Percentiles rank a stretch among this genome's conserved stretches.
phyloP scores from a whole-genome alignment of 2,329 filamentous ascomycete species.

The Pseudocercospora fuligena region DNA sequence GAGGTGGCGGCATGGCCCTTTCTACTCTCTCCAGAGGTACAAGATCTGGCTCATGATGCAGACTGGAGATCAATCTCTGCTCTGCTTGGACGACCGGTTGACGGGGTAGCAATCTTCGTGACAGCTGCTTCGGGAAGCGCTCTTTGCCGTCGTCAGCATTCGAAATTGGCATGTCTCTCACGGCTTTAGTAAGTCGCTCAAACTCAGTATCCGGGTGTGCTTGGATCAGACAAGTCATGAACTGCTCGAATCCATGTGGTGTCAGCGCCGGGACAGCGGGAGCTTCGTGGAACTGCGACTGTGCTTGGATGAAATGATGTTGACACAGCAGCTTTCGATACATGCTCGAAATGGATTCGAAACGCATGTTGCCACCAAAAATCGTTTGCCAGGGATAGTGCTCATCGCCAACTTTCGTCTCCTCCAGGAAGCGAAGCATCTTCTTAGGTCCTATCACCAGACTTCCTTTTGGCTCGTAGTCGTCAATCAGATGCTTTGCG shows the following conservation, averaged over 20 bases:
- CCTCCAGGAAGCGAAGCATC: slow-evolving; percentile 73
- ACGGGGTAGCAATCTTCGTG: slow-evolving; percentile 72
- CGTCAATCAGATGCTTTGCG: slow-evolving; percentile 73
- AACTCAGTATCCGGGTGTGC: slow-evolving; percentile 79
- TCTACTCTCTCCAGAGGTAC: slow-evolving; percentile 49
- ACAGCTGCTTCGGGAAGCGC: slow-evolving; percentile 78
- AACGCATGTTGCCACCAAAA: slow-evolving; percentile 50
- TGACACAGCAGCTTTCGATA: slow-evolving; percentile 55
- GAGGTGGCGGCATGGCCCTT: slow-evolving; percentile 41
- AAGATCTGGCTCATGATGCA: slow-evolving; percentile 46
- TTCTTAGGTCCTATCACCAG: slow-evolving; percentile 78
- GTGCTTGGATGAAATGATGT: slow-evolving; percentile 53
- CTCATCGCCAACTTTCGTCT: slow-evolving; percentile 68
- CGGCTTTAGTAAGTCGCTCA: slow-evolving; percentile 69
- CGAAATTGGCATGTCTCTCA: slow-evolving; percentile 72
- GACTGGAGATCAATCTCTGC: slow-evolving; percentile 61
- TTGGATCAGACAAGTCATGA: slow-evolving; percentile 73
- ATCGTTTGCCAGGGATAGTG: slow-evolving; percentile 65
- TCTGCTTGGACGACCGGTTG: slow-evolving; percentile 61
- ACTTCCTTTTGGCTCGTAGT: slow-evolving; percentile 68
- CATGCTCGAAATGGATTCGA: slow-evolving; percentile 49
- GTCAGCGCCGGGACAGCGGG: slow-evolving; percentile 53
- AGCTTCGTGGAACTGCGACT: slow-evolving; percentile 45
- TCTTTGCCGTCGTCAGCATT: slow-evolving; percentile 69
- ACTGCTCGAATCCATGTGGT: slow-evolving; percentile 56